Evolutionary conservation across 1,139 yeast genomes (phyloP).

Genomic region (Arxiozyma telluris): DNA sequence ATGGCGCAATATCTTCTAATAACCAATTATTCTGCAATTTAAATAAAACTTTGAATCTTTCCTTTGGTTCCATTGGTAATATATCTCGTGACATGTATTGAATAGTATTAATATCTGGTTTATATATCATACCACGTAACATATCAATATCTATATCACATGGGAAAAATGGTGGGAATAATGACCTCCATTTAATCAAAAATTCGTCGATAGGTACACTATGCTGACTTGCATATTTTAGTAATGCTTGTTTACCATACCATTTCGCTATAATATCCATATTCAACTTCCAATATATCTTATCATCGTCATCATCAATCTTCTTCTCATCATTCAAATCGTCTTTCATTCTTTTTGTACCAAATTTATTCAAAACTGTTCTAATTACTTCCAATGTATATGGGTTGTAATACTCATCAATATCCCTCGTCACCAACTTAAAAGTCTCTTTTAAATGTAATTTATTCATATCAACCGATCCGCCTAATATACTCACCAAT

Average conservation of each 20-base stretch:
- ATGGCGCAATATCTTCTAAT: slow-evolving; percentile 63
- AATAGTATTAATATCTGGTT: slow-evolving; percentile 39
- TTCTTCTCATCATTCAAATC: background rate
- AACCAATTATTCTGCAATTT: slow-evolving; percentile 58
- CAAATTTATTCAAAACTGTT: slow-evolving; percentile 43
- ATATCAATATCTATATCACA: slow-evolving; percentile 45
- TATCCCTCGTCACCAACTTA: slow-evolving; percentile 22
- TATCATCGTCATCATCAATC: slow-evolving; percentile 11
- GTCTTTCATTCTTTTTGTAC: slow-evolving; percentile 12
- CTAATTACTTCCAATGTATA: slow-evolving; percentile 34
- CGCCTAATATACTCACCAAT: slow-evolving; percentile 44
- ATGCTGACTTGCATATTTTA: slow-evolving; percentile 28
- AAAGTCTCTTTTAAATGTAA: slow-evolving; percentile 26
- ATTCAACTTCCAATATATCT: slow-evolving; percentile 32
- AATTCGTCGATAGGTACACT: slow-evolving; percentile 40
- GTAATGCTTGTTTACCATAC: slow-evolving; percentile 52
- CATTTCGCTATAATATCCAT: slow-evolving; percentile 41
- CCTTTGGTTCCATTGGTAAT: slow-evolving; percentile 44
- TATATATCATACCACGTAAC: slow-evolving; percentile 47
- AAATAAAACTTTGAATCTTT: slow-evolving; percentile 56
- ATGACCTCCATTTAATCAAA: slow-evolving; percentile 52
- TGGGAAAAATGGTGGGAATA: slow-evolving; percentile 56
- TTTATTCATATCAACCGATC: slow-evolving; percentile 31
- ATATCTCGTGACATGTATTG: slow-evolving; percentile 42
- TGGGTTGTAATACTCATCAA: slow-evolving; percentile 23